Evolutionary conservation across 1,284 basidiomycete genomes (phyloP), one percentile per base, ranked within the genome.

Genomic region (Ganoderma multipileum): DNA sequence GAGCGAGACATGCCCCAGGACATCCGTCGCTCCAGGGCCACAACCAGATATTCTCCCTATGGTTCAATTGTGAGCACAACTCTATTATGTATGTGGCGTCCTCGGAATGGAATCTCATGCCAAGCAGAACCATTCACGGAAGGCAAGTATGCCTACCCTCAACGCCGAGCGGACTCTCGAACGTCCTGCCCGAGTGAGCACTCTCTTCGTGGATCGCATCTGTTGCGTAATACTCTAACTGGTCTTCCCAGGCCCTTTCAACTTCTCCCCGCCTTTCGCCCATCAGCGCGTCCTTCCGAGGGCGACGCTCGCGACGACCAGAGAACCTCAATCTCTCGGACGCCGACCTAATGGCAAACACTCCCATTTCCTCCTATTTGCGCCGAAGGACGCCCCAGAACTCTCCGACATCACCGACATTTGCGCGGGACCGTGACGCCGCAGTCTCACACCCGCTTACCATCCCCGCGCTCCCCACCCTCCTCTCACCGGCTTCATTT

Each of bases 311-410:
- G 3, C 65, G 71, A 20, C 74, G 75, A 23, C 77, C 76, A 54
- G 74, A 77, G 30, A 78, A 79, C 64, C 73, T 78, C 61, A 68
- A 69, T 5, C 74, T 80, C 23, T 73, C 74, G 39, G 81, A 79
- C 36, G 73, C 80, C 44, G 83, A 84, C 65, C 74, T 78, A 38
- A 78, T 84, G 54, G 83, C 83, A 6, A 83, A 80, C 68, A 92
- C 89, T 9, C 92, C 92, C 65, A 94, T 94, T 68, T 94, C 92
- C 23, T 86, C 87, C 42, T 94, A 91, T 71, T 88, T 91, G 54
- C 90, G 92, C 69, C 88, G 92, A 68, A 91, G 89, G 80, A 92
- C 91, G 2, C 92, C 92, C 33, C 87, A 88, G 70, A 83, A 86
- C 44, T 92, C 92, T 18, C 91, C 91, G 0, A 90, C 87, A 20